Evolutionary conservation across 208 protist genomes (phyloP).

Genomic region (Blastocrithidia nonstop): DNA sequence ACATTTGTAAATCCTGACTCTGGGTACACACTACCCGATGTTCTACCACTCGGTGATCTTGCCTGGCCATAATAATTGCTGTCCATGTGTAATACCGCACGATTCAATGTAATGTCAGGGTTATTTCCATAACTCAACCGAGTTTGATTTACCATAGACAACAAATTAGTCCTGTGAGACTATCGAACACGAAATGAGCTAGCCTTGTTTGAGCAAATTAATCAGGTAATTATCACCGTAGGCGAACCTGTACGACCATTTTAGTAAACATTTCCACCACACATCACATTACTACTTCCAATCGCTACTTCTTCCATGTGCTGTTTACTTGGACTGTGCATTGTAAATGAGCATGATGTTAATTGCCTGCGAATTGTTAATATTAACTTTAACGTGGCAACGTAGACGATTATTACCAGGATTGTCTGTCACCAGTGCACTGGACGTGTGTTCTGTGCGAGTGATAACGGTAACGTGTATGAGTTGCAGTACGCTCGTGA

Average conservation of each 20-base stretch:
- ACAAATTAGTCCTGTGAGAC: constrained; percentile 73
- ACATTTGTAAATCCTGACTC: constrained; percentile 58
- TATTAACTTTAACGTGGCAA: constrained; percentile 47
- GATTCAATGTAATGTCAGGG: constrained; percentile 49
- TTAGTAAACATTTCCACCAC: constrained; percentile 56
- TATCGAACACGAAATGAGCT: constrained; percentile 64
- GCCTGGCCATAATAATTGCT: constrained; percentile 62
- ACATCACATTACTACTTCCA: constrained; percentile 65
- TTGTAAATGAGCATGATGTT: constrained; percentile 27
- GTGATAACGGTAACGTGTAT: constrained; percentile 63
- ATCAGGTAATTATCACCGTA: constrained; percentile 70
- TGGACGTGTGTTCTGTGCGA: constrained; percentile 65
- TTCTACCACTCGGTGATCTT: constrained; percentile 51
- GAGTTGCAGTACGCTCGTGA: constrained; percentile 64
- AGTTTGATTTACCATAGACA: constrained; percentile 79
- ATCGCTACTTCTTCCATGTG: constrained; percentile 57
- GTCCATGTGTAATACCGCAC: constrained; percentile 43
- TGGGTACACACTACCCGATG: constrained; percentile 53
- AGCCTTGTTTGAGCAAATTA: constrained; percentile 65
- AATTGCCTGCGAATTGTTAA: constrained; percentile 40
- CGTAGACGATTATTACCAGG: constrained; percentile 42
- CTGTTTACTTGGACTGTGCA: constrained; percentile 60
- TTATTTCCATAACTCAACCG: constrained; percentile 58
- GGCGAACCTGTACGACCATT: constrained; percentile 33
- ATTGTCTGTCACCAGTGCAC: constrained; percentile 18